A percentile compares a stretch with the other conserved stretches of the same genome.
These are phyloP conservation scores for Trichocomaceae sp. DNA, from an alignment of 2,329 filamentous ascomycete species.

Conservation along the genomic window DNA sequence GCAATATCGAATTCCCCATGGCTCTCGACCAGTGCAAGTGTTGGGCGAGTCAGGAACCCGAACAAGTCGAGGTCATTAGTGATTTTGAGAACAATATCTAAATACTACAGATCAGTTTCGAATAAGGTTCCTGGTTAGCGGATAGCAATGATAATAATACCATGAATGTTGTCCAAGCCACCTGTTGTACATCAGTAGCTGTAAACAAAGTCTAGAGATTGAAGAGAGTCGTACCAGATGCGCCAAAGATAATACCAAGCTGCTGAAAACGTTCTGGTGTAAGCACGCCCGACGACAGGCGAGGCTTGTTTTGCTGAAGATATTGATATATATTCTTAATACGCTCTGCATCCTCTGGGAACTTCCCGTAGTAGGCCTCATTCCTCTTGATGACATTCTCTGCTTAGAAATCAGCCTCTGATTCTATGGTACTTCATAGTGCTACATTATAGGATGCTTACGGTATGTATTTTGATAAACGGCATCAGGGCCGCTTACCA, in stretches of 20 bases:
- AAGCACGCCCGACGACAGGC: slow-evolving; percentile 63
- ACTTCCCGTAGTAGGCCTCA: slow-evolving; percentile 73
- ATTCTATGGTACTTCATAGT: neutral
- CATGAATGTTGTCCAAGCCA: slow-evolving; percentile 67
- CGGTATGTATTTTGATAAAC: slow-evolving; percentile 67
- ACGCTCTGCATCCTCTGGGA: slow-evolving; percentile 65
- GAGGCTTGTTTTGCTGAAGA: slow-evolving; percentile 56
- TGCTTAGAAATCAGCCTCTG: slow-evolving; percentile 19
- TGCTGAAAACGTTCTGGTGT: slow-evolving; percentile 70
- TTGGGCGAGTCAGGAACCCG: slow-evolving; percentile 66
- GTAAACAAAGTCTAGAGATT: neutral
- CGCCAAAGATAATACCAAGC: slow-evolving; percentile 70
- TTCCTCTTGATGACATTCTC: slow-evolving; percentile 66
- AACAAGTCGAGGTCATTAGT: slow-evolving; percentile 68
- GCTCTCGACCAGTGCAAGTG: slow-evolving; percentile 61
- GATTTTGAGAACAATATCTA: slow-evolving; percentile 62
- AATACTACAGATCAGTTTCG: slow-evolving; percentile 4
- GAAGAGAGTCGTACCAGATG: slow-evolving; percentile 50
- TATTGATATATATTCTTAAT: slow-evolving; percentile 62
- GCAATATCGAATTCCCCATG: slow-evolving; percentile 65
- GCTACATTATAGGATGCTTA: slow-evolving; percentile 17
- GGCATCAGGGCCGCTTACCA: slow-evolving; percentile 63
- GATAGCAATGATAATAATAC: slow-evolving; percentile 22
- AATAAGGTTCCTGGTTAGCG: neutral
- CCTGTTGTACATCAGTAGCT: slow-evolving; percentile 31